These are phyloP conservation scores for Hyphopichia fennica DNA, from an alignment of 1,139 yeast genomes.

Conservation along the genomic window DNA sequence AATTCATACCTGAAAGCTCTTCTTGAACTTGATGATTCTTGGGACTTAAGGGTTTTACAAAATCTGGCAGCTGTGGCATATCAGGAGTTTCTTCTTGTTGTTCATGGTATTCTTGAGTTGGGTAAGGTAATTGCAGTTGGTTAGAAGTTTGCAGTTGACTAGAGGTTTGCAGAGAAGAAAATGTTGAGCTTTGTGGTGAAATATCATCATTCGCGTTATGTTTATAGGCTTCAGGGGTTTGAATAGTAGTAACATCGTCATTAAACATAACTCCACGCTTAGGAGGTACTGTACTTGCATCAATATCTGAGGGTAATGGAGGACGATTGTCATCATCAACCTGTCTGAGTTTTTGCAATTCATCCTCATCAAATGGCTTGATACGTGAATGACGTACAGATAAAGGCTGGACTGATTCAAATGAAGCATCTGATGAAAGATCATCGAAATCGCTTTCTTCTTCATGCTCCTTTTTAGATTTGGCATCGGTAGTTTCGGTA, in stretches of 20 bases:
- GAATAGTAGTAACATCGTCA: neutral
- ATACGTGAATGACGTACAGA: slow-evolving; percentile 21
- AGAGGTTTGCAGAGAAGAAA: neutral
- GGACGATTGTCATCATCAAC: neutral
- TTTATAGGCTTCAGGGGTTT: neutral
- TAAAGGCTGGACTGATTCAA: slow-evolving; percentile 26
- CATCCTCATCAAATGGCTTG: neutral
- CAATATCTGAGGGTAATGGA: neutral
- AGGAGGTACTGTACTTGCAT: neutral
- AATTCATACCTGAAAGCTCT: slow-evolving; percentile 29
- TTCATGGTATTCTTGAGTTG: neutral
- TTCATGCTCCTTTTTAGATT: slow-evolving; percentile 7
- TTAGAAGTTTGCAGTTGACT: neutral
- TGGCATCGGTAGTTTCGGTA: neutral
- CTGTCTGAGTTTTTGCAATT: neutral
- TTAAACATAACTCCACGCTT: slow-evolving; percentile 4
- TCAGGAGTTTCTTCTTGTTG: slow-evolving; percentile 10
- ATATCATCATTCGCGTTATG: neutral
- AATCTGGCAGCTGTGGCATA: slow-evolving; percentile 6
- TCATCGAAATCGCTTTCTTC: slow-evolving; percentile 14
- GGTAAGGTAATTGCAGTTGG: neutral
- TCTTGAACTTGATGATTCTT: slow-evolving; percentile 30
- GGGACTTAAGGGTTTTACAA: slow-evolving; percentile 29
- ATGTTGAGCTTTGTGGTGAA: neutral
- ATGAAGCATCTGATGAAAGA: slow-evolving; percentile 16